A percentile compares a stretch with the other conserved stretches of the same genome.
These are phyloP conservation scores for Colletotrichum destructivum DNA, from an alignment of 2,329 filamentous ascomycete genomes.

Conservation along the genomic window DNA sequence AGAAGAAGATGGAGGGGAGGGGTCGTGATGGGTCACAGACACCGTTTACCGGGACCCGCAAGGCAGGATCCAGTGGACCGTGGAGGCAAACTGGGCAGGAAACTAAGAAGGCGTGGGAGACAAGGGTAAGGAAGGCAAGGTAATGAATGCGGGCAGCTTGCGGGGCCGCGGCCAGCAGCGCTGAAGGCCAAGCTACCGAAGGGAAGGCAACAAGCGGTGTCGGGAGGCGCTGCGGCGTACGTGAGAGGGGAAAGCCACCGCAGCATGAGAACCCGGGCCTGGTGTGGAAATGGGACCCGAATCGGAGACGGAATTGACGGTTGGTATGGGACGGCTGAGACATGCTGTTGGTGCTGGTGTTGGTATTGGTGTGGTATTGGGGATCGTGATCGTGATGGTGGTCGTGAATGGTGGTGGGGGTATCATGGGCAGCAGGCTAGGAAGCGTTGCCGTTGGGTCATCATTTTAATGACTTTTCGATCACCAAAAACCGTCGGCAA, in stretches of 20 bases:
- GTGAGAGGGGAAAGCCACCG: background rate
- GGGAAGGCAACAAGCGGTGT: constrained; percentile 4
- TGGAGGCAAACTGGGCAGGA: background rate
- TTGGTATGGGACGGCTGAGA: background rate
- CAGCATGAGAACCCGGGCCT: background rate
- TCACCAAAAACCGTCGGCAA: background rate
- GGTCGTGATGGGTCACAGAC: constrained; percentile 3
- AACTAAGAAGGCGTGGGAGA: background rate
- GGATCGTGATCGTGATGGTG: no score
- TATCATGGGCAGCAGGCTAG: background rate
- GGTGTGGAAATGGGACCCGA: background rate
- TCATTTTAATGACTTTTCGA: background rate
- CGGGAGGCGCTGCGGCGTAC: background rate
- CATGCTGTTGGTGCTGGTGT: background rate
- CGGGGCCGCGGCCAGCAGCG: background rate
- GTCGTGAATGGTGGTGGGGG: background rate
- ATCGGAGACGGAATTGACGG: background rate
- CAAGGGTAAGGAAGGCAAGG: background rate
- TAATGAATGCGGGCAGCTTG: background rate
- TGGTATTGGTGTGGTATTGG: no score
- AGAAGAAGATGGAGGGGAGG: background rate
- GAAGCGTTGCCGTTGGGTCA: background rate
- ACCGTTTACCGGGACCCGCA: constrained; percentile 17
- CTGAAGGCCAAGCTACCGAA: background rate
- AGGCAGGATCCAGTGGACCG: constrained; percentile 15